Base-by-base conservation (phyloP, 2,329 filamentous ascomycete species). In the Hymenotorrendiella dingleyae region DNA sequence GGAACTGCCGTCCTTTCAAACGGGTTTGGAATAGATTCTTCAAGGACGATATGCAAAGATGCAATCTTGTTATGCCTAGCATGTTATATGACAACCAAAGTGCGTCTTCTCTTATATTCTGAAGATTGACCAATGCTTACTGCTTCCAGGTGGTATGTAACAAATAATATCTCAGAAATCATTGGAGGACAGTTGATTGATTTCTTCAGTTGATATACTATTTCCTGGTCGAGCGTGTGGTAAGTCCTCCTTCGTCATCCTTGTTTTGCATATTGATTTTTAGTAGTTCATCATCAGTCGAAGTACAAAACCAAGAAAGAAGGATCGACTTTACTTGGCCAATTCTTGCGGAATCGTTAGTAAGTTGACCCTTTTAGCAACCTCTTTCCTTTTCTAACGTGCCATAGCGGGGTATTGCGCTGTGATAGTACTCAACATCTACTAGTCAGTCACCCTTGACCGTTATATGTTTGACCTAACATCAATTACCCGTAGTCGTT, bases 31-130 rank as follows among this genome's bases (percentile, higher is more conserved):
- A 65, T 82, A 38, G 74, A 79, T 47, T 67, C 64, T 12, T 74
- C 67, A 17, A 52, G 63, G 3, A 54, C 58, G 2, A 65, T 76
- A 4, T 84, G 79, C 55, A 70, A 76, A 33, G 69, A 71, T 5
- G 75, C 76, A 6, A 78, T 82, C 29, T 49, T 82, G 5, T 63
- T 82, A 1, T 83, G 79, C 55, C 65, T 83, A 2, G 62, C 71
- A 5, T 82, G 73, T 50, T 83, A 83, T 54, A 67, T 82, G 39
- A 76, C 74, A 2, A 80, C 78, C 3, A 83, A 84, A 64, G 73
- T 81, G 40, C 28, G 45, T 58, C 53, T 8, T 14, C 23, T 12
- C 12, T 3, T 16, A 6, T 10, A 2, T 21, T 5, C 10, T 12
- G 19, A 12, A 12, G 8, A 2, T n/a, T 12, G 16, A 27, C 17